Percentiles rank a stretch among this genome's conserved stretches.
These are phyloP conservation scores for Lachnellula suecica DNA, from an alignment of 2,329 filamentous ascomycete genomes.

Conservation along the genomic window DNA sequence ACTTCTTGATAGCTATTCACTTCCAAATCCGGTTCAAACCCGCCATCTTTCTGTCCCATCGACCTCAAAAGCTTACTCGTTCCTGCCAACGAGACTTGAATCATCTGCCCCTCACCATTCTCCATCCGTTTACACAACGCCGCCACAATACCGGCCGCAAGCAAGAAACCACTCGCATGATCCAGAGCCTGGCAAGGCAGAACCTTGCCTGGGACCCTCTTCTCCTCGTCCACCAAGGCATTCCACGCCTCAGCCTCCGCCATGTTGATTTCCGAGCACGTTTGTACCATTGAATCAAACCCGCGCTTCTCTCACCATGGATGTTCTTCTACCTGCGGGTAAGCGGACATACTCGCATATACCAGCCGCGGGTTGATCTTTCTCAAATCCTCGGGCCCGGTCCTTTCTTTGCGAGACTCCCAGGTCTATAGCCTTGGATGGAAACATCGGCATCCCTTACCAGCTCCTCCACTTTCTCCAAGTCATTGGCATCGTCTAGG, in stretches of 20 bases:
- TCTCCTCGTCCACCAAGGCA: slow-evolving; percentile 36
- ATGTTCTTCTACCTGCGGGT: slow-evolving; percentile 45
- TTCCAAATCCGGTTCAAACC: slow-evolving; percentile 46
- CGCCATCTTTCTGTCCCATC: slow-evolving; percentile 48
- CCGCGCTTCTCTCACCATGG: slow-evolving; percentile 48
- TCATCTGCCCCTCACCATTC: slow-evolving; percentile 48
- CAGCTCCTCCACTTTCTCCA: no score
- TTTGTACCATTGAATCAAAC: slow-evolving; percentile 56
- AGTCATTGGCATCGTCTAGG: no score
- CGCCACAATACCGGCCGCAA: slow-evolving; percentile 51
- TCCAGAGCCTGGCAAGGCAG: slow-evolving; percentile 57
- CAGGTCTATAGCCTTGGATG: no score
- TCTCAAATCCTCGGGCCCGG: slow-evolving; percentile 37
- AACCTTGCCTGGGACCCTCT: slow-evolving; percentile 39
- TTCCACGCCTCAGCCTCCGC: slow-evolving; percentile 50
- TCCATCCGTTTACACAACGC: slow-evolving; percentile 47
- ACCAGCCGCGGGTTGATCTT: slow-evolving; percentile 44
- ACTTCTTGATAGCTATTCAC: no score
- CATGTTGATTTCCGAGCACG: slow-evolving; percentile 54
- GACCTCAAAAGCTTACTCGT: slow-evolving; percentile 55
- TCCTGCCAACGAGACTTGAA: slow-evolving; percentile 55
- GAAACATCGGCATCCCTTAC: no score
- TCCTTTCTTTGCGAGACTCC: no score
- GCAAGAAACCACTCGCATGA: slow-evolving; percentile 53
- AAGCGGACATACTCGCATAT: slow-evolving; percentile 52